Evolutionary conservation across 768 basidiomycete species (phyloP).

Genomic region (Tulasnella sp.): DNA sequence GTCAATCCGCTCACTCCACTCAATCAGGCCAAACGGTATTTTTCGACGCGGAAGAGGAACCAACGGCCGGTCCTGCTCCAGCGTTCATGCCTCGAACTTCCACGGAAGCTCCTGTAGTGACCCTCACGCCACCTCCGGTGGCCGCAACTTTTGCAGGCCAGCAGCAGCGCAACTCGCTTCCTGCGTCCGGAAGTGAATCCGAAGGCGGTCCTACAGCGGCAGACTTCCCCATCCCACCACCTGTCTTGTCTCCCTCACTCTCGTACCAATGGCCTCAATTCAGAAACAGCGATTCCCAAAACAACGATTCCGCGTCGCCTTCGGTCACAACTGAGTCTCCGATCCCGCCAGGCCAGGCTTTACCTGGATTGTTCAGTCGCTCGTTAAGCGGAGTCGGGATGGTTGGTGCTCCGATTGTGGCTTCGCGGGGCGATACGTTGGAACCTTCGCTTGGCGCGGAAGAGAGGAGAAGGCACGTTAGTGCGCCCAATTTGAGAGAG

Average conservation of each 20-base stretch:
- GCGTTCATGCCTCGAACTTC: background rate
- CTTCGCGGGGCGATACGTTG: background rate
- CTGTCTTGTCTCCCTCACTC: background rate
- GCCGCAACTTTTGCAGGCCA: background rate
- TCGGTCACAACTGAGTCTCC: background rate
- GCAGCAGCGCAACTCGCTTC: background rate
- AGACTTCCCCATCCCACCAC: background rate
- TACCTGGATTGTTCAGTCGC: background rate
- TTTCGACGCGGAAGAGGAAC: background rate
- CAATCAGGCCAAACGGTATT: background rate
- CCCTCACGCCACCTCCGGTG: background rate
- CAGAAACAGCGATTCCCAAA: background rate
- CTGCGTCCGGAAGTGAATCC: background rate
- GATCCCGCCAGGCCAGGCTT: background rate
- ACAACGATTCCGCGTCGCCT: background rate
- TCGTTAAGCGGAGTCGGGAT: background rate
- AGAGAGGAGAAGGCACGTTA: background rate
- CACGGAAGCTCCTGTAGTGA: background rate
- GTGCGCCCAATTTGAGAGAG: background rate
- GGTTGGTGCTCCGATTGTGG: background rate
- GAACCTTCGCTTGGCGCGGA: background rate
- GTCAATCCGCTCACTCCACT: background rate
- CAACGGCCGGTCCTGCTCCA: background rate
- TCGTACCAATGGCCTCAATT: background rate
- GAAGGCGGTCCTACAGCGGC: background rate